Evolutionary conservation across 1,139 yeast genomes (phyloP), one percentile per base, ranked within the genome.

Genomic region (Suhomyces terraborum): DNA sequence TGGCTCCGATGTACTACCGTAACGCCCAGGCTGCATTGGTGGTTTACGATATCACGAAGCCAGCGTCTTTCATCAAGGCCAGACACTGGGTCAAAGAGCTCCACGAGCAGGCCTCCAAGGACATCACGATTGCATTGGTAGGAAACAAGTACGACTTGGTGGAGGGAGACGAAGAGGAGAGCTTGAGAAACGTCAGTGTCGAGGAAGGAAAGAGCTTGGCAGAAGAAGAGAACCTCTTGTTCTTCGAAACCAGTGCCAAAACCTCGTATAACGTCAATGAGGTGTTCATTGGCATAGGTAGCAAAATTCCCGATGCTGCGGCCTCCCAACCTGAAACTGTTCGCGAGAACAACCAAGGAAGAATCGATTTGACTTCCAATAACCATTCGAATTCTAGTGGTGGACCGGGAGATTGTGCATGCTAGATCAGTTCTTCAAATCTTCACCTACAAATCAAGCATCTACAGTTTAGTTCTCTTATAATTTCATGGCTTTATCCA

Each of bases 11-110:
- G 95, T 93, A 93, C 66, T 93, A 93, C 70, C 80, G 98, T 60
- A 93, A 93, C 58, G 98, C 98, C n/a, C 98, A 93, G 64, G 95
- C 96, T 26, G 98, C 98, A 0, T 71, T 93, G 50, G 97, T 93
- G 8, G 98, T 93, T 8, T 93, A 93, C 61, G 98, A 93, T 59
- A 81, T 93, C 50, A 91, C 98, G 34, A 93, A 93, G 61, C 97
- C 98, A 2, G 95, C 96, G n/a, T 85, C 95, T 16, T 91, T 93
- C 56, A 87, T 93, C 57, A 91, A 93, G 65, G 98, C 98, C n/a
- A 84, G 98, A 56, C 97, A 91, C 65, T 93, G 98, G 98, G 97
- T 93, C 45, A 88, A 88, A 58, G 98, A 93, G 62, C 75, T 93
- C 53, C 96, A 88, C 57, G 96, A 94, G 53, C 98, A 91, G 66